Conservation (phyloP, 768 basidiomycete species). For the Mycena filopes region DNA sequence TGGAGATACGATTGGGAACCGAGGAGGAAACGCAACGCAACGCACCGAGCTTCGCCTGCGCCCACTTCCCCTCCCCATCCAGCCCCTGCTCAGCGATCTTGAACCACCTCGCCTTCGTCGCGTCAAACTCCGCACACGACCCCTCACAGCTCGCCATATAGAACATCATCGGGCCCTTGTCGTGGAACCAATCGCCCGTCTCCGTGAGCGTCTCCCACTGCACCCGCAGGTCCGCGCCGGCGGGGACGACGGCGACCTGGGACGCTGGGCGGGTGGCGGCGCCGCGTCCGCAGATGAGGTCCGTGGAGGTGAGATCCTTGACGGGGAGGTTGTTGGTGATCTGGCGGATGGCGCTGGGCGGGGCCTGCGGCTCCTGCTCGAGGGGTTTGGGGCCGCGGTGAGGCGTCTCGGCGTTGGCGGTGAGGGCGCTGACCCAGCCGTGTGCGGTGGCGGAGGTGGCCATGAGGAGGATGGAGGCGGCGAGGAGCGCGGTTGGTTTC, state of each 20-base stretch:
- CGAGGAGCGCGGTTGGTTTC: conserved; percentile 18
- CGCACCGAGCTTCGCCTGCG: conserved; percentile 51
- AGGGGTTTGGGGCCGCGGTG: conserved; percentile 25
- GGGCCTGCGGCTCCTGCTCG: conserved; percentile 8
- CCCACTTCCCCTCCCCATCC: conserved; percentile 48
- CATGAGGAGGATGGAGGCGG: conserved; percentile 19
- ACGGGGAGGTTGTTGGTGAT: conserved; percentile 34
- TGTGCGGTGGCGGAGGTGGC: conserved; percentile 32
- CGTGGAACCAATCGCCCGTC: conserved; percentile 37
- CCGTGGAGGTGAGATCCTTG: conserved; percentile 54
- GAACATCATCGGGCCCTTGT: conserved; percentile 48
- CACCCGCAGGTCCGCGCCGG: conserved; percentile 56
- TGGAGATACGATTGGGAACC: background rate
- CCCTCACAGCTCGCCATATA: conserved; percentile 56
- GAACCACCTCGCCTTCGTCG: conserved; percentile 61
- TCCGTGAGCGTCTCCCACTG: conserved; percentile 48
- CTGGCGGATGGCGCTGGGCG: conserved; percentile 23
- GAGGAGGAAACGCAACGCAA: conserved; percentile 1
- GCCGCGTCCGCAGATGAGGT: conserved; percentile 59
- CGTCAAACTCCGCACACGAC: conserved; percentile 55
- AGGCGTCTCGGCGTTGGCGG: conserved; percentile 16
- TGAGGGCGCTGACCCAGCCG: conserved; percentile 29
- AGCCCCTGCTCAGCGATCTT: conserved; percentile 58
- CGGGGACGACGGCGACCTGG: conserved; percentile 56
- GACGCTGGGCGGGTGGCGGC: conserved; percentile 55